Percentiles rank a stretch among this genome's conserved stretches.
Evolutionary conservation across 441 rosid species (phyloP).

Genomic region (Euphorbia celastroides): DNA sequence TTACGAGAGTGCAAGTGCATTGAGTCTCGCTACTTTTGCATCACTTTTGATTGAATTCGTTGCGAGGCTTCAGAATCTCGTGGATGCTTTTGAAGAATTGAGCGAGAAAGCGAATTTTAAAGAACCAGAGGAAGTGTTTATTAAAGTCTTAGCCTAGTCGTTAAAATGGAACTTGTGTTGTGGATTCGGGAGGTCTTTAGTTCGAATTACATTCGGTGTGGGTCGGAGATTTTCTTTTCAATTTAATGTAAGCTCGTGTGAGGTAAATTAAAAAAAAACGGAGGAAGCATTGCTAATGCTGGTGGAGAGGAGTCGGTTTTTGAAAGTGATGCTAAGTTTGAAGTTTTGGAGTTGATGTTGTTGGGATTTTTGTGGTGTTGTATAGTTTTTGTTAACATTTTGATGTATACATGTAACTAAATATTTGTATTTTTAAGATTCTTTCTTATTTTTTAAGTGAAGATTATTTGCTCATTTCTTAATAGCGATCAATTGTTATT

Average conservation of each 20-base stretch:
- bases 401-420: background rate
- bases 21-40: constrained; percentile 71
- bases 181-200: no score
- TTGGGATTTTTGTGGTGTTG: background rate
- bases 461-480: no score
- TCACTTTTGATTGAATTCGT: constrained; percentile 75
- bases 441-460: no score
- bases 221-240: no score
- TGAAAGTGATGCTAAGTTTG: constrained; percentile 27
- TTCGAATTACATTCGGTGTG: no score
- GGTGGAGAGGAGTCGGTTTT: constrained; percentile 23
- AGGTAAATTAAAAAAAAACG: no score
- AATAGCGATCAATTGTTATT: no score
- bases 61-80: constrained; percentile 70
- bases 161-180: no score
- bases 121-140: constrained; percentile 44
- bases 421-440: no score
- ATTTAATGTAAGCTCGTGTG: no score
- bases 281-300: constrained; percentile 16
- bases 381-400: constrained; percentile 6
- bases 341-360: constrained; percentile 20
- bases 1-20: constrained; percentile 65
- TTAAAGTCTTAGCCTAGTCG: no score
- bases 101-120: constrained; percentile 58
- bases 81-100: constrained; percentile 51